These are phyloP conservation scores for Serendipita indica DNA, from an alignment of 768 basidiomycete genomes.

Conservation along the genomic window DNA sequence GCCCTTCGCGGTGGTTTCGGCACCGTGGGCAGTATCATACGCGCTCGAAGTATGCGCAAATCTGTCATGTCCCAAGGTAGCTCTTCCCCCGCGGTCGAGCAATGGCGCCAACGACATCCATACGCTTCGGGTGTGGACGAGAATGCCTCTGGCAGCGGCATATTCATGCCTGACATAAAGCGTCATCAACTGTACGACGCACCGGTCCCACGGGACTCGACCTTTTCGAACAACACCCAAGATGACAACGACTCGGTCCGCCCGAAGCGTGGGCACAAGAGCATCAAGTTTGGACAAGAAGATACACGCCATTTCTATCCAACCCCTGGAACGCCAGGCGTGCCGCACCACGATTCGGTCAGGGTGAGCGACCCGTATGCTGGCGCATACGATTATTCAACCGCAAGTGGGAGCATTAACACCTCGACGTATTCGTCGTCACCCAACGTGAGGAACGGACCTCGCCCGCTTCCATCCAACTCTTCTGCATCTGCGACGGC, in stretches of 20 bases:
- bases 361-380: neutral
- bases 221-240: slow-evolving; percentile 29
- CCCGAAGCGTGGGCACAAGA: slow-evolving; percentile 10
- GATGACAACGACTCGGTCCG: neutral
- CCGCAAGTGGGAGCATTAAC: neutral
- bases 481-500: neutral
- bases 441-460: neutral
- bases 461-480: slow-evolving; percentile 4
- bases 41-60: slow-evolving; percentile 28
- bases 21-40: slow-evolving; percentile 77
- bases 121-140: slow-evolving; percentile 10
- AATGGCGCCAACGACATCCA: slow-evolving; percentile 19
- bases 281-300: slow-evolving; percentile 60
- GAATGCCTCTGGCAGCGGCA: slow-evolving; percentile 5
- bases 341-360: slow-evolving; percentile 17
- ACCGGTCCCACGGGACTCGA: slow-evolving; percentile 46
- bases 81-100: slow-evolving; percentile 15
- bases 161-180: slow-evolving; percentile 33
- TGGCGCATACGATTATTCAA: neutral
- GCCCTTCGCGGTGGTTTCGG: slow-evolving; percentile 85
- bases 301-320: slow-evolving; percentile 66
- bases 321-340: slow-evolving; percentile 34
- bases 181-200: slow-evolving; percentile 82
- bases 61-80: slow-evolving; percentile 23
- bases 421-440: neutral